phyloP scores from a whole-genome alignment of 1,284 basidiomycete species.

The Tremellales sp. region DNA sequence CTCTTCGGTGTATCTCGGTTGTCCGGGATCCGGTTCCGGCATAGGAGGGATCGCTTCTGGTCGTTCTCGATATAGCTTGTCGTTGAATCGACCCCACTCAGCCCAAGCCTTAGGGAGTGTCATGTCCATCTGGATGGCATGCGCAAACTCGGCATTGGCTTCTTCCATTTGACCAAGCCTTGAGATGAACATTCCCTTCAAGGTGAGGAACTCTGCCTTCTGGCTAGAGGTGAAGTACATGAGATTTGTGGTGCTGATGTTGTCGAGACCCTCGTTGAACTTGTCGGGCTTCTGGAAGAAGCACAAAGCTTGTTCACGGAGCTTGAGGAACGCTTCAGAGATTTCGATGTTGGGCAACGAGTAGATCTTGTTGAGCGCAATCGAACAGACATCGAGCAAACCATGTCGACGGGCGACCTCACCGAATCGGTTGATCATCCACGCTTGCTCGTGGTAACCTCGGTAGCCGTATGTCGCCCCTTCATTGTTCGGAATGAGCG shows the following conservation, averaged over 20 bases:
- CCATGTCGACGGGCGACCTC: constrained; percentile 98
- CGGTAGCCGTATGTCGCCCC: constrained; percentile 83
- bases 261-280: constrained; percentile 88
- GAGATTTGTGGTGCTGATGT: constrained; percentile 99
- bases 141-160: constrained; percentile 86
- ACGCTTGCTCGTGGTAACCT: constrained; percentile 99
- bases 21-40: constrained; percentile 49
- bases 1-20: constrained; percentile 65
- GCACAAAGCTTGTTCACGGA: constrained; percentile 98
- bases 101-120: constrained; percentile 95
- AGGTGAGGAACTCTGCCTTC: constrained; percentile 98
- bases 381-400: constrained; percentile 92
- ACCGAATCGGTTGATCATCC: constrained; percentile 99
- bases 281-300: constrained; percentile 96
- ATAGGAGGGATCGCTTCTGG: constrained; percentile 34
- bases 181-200: constrained; percentile 99
- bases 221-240: constrained; percentile 95
- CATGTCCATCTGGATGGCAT: constrained; percentile 95
- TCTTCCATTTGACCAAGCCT: constrained; percentile 83
- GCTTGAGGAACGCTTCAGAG: constrained; percentile 97
- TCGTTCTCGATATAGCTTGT: constrained; percentile 70
- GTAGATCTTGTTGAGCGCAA: constrained; percentile 94
- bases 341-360: constrained; percentile 99
- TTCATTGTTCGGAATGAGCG: constrained; percentile 62
- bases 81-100: constrained; percentile 95